Evolutionary conservation across 495 filamentous ascomycete species (phyloP), one percentile per base, ranked within the genome.

Genomic region (Terfezia boudieri): DNA sequence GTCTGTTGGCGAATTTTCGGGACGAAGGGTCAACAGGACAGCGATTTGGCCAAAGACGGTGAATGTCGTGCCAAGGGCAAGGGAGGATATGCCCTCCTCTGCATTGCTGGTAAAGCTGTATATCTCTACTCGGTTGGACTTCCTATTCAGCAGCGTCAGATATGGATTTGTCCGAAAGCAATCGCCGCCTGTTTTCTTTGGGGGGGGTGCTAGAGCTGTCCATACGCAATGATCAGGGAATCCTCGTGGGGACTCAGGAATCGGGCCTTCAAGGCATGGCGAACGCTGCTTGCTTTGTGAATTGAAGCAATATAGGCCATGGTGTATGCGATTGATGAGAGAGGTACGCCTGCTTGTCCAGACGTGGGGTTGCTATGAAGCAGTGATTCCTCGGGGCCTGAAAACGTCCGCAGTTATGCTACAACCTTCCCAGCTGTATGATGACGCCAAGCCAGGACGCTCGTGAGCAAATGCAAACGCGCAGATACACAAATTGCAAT

Each of bases 281-380:
- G 79, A 55, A 95, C 79, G 66, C 84, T 92, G 65, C 81, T 94
- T 26, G 90, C 82, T 59, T 82, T 73, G 67, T 96, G 90, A 54
- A 99, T 93, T 5, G 90, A 88, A 57, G 85, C 86, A 56, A 99
- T 71, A 62, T 95, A 99, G 50, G 92, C 82, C 90, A 99, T 99
- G 26, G 26, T 32, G 26, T 32, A 32, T 32, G 26, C 2, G 7
- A 7, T 7, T 32, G 26, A 7, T 7, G 26, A 4, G 26, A 32
- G 26, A 32, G 26, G 26, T 32, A 32, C 4, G 2, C 26, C 26
- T 1, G 26, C 26, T 32, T 32, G 26, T 5, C 26, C 26, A 32
- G 26, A 32, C 1, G 26, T 32, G 26, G 26, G 7, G 7, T 5
- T 32, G 26, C 20, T 20, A 20, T 32, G 26, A 32, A 32, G 26